These are phyloP conservation scores for Boletus pseudopeckii DNA, from an alignment of 768 basidiomycete genomes.

Conservation along the genomic window DNA sequence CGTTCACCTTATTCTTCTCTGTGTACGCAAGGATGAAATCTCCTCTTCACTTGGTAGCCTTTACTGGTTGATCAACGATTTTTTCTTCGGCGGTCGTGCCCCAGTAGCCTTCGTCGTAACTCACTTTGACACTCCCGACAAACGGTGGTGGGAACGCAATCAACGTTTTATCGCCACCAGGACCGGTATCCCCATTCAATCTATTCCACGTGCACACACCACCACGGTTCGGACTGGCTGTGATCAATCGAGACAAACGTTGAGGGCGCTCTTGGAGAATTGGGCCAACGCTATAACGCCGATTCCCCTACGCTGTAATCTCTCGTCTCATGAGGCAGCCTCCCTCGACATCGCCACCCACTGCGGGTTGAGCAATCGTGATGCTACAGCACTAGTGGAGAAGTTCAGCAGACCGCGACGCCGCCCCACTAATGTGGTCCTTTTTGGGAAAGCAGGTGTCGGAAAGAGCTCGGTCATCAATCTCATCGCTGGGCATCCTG, in stretches of 20 bases:
- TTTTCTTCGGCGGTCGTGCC: slow-evolving; percentile 33
- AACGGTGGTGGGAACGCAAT: slow-evolving; percentile 35
- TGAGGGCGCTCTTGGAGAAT: neutral
- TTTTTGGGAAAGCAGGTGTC: slow-evolving; percentile 32
- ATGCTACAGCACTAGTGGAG: too few relatives aligned
- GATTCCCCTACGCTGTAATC: too few relatives aligned
- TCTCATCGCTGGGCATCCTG: neutral
- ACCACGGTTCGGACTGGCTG: too few relatives aligned
- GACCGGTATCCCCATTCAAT: too few relatives aligned
- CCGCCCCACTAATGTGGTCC: too few relatives aligned
- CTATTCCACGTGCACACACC: too few relatives aligned
- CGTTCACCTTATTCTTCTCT: slow-evolving; percentile 35
- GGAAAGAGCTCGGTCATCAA: slow-evolving; percentile 33
- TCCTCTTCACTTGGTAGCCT: slow-evolving; percentile 23
- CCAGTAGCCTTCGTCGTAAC: slow-evolving; percentile 36
- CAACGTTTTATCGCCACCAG: too few relatives aligned
- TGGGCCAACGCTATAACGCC: too few relatives aligned
- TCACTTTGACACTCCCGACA: slow-evolving; percentile 26
- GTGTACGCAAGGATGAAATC: slow-evolving; percentile 31
- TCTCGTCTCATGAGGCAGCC: too few relatives aligned
- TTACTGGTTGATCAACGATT: slow-evolving; percentile 31
- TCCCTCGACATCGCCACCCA: too few relatives aligned
- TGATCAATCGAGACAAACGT: too few relatives aligned
- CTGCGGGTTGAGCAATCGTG: too few relatives aligned
- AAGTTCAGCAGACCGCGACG: neutral